Percentiles rank a stretch among this genome's conserved stretches.
Evolutionary conservation across 768 basidiomycete genomes (phyloP).

Genomic region (Lactifluus pinguis): DNA sequence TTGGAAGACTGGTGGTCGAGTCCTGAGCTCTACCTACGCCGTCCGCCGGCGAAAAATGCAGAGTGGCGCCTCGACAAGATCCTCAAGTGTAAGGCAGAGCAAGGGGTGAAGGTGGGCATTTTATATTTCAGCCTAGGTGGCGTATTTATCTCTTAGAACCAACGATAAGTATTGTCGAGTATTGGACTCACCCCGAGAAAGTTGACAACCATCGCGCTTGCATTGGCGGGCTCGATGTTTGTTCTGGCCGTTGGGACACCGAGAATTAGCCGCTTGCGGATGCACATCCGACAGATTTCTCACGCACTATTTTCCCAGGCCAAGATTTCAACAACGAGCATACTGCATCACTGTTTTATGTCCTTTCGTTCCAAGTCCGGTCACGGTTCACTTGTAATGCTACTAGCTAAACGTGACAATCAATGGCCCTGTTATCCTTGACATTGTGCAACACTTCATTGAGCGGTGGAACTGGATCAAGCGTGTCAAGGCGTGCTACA

Average conservation of each 20-base stretch:
- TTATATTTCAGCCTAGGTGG: not conserved
- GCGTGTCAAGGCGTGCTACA: slow-evolving; percentile 52
- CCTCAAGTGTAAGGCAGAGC: slow-evolving; percentile 77
- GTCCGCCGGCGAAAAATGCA: slow-evolving; percentile 75
- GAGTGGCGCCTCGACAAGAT: slow-evolving; percentile 91
- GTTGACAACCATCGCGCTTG: slow-evolving; percentile 84
- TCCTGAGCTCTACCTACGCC: slow-evolving; percentile 89
- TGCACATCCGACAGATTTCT: slow-evolving; percentile 81
- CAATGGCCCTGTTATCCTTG: slow-evolving; percentile 72
- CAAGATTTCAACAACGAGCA: slow-evolving; percentile 83
- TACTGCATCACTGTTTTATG: too few species aligned
- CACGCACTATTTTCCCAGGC: slow-evolving; percentile 83
- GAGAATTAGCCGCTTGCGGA: slow-evolving; percentile 86
- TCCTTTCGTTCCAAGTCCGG: too few species aligned
- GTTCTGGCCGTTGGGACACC: slow-evolving; percentile 97
- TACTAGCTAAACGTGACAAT: slow-evolving; percentile 75
- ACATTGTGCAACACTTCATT: slow-evolving; percentile 86
- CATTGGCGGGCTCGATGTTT: slow-evolving; percentile 91
- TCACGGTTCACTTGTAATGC: slow-evolving; percentile 47
- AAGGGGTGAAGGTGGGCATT: slow-evolving; percentile 64
- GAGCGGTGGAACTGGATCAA: slow-evolving; percentile 91
- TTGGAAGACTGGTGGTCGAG: slow-evolving; percentile 86
- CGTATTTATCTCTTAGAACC: slow-evolving; percentile 20
- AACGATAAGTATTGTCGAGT: slow-evolving; percentile 46
- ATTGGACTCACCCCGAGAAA: slow-evolving; percentile 93